Evolutionary conservation across 108 stramenopile species (phyloP), one percentile per base, ranked within the genome.

Genomic region (Cyclotella choctawhatcheeana): DNA sequence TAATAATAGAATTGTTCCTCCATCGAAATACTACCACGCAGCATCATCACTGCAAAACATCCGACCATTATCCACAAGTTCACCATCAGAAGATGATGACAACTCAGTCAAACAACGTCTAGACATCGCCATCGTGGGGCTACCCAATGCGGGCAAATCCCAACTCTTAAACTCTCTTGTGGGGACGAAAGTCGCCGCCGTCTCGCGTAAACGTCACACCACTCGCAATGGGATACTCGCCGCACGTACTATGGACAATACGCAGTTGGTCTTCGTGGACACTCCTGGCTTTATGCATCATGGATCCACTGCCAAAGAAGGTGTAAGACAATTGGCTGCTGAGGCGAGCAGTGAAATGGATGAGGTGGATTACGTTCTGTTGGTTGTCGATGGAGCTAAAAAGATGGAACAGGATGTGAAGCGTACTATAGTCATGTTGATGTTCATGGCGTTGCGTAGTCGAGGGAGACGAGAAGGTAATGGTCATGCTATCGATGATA

Each of bases 151-250:
- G 16, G 95, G 95, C 27, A 96, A 96, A 62, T 91, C 89, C 35
- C 91, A 92, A 76, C 77, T 96, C 14, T 50, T 96, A 31, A 96
- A 96, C 65, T 81, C 74, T n/a, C 66, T 96, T n/a, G 78, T 88
- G 12, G 58, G 85, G 25, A 76, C 85, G 20, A 85, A 89, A 50
- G 88, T 97, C 14, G 85, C 94, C 16, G 97, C 97, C 2, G 95
- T 95, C 26, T 94, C 93, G 3, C 85, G 91, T 17, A 97, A 97
- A 73, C 89, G 97, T 8, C 95, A 97, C 76, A 97, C 97, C 29
- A 96, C 97, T 0, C 82, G 93, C 21, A 64, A 73, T 26, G 92
- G 91, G 24, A 88, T 95, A 22, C 71, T 97, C 61, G 97, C 93
- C 17, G 93, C 92, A 14, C 74, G 89, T 44, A 96, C 93, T 7